These are phyloP conservation scores for Colletotrichum lini DNA, from an alignment of 2,329 filamentous ascomycete genomes.

Conservation along the genomic window DNA sequence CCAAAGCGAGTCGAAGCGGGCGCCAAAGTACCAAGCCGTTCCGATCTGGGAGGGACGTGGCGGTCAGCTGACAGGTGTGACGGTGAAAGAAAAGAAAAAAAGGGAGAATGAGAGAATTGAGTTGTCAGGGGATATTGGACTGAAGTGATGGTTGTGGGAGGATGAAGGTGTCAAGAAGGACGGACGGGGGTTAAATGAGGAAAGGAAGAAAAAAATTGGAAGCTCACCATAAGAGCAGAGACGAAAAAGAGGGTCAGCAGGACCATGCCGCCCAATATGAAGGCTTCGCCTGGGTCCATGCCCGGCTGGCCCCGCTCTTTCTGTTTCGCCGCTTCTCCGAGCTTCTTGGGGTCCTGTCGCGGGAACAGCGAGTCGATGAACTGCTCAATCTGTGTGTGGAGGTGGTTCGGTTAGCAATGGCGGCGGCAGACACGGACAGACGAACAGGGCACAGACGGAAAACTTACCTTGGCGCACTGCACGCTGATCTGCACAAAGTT, in stretches of 20 bases:
- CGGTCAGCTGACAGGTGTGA: not conserved
- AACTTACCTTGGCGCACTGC: conserved; percentile 83
- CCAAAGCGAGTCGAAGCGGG: conserved; percentile 76
- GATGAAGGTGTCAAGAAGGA: not conserved
- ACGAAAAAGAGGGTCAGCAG: conserved; percentile 79
- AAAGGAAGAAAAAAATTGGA: conserved; percentile 24
- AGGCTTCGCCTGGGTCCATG: conserved; percentile 71
- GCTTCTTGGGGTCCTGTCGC: conserved; percentile 78
- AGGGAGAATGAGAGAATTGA: not conserved
- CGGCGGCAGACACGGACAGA: conserved; percentile 21
- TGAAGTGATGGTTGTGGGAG: not conserved
- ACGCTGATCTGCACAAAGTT: conserved; percentile 94
- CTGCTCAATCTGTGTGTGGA: conserved; percentile 81
- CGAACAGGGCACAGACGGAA: not conserved
- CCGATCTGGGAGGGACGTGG: conserved; percentile 70
- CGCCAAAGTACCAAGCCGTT: conserved; percentile 84
- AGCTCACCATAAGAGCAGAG: conserved; percentile 81
- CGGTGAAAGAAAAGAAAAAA: no score
- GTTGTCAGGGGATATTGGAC: not conserved
- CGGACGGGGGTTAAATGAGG: not conserved
- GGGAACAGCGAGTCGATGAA: conserved; percentile 97
- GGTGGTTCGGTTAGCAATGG: conserved; percentile 39
- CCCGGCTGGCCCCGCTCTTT: conserved; percentile 57
- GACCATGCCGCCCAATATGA: conserved; percentile 77
- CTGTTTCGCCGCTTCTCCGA: conserved; percentile 58